Evolutionary conservation across 2,329 filamentous ascomycete species (phyloP), one percentile per base, ranked within the genome.

Genomic region (Knoxdaviesia capensis): DNA sequence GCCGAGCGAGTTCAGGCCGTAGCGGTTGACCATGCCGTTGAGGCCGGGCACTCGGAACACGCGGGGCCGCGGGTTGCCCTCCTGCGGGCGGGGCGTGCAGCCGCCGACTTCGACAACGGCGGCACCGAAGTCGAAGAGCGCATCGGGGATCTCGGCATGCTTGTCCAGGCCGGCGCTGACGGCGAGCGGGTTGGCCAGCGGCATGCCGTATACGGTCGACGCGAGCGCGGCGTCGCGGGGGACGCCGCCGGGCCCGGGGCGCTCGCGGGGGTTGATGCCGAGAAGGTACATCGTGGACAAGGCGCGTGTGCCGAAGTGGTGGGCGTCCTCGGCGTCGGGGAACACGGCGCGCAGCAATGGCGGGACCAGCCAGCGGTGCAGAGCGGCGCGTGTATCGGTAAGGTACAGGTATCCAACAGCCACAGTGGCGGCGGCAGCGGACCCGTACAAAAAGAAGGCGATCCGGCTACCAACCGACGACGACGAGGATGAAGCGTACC

Each of bases 131-230:
- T 77, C 84, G 54, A 96, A 82, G 34, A 98, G 67, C 9, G 78
- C 71, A 52, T 88, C 81, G 1, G 87, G 82, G 42, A 96, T 78
- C 47, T 94, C 84, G 42, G 79, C 90, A 54, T 93, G 74, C 66
- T 98, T 96, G 64, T 96, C 90, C 37, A 98, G 75, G 7, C 90
- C 90, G 5, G 85, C 90, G n/a, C 85, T 92, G 48, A 92, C 94
- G 44, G 81, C 90, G 52, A 98, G 77, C 1, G 90, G 90, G 59
- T 94, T 96, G 52, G 72, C 66, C 39, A 98, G 62, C 4, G 64
- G 68, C 47, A 80, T 72, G 34, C 81, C 85, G 55, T 93, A 94
- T 20, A 96, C 77, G 8, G 63, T 56, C 10, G 55, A 51, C 20
- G 54, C 49, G 5, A 61, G 52, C 11, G 55, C 54, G 5, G 58